phyloP scores from a whole-genome alignment of 2,329 filamentous ascomycete genomes.

The Trichoderma sp. region DNA sequence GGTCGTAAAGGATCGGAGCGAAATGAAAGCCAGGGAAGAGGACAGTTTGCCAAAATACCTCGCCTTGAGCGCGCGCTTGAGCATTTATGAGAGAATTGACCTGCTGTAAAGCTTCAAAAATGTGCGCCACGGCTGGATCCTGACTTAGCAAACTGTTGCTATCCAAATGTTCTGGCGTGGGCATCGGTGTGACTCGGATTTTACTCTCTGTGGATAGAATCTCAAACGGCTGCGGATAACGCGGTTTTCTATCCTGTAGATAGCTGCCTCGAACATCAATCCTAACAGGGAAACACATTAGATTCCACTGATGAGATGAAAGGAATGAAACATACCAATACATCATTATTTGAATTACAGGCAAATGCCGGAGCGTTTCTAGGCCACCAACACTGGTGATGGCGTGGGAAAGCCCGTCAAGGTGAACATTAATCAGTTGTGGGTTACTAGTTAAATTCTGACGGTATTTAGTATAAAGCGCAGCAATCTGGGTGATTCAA shows the following conservation, averaged over 20 bases:
- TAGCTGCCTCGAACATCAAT: slow-evolving; percentile 13
- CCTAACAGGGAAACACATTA: neutral
- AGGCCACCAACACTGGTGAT: slow-evolving; percentile 11
- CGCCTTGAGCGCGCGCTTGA: neutral
- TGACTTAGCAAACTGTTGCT: neutral
- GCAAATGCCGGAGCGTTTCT: neutral
- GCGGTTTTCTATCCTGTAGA: slow-evolving; percentile 7
- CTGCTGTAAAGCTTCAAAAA: slow-evolving; percentile 1
- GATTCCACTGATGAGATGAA: neutral
- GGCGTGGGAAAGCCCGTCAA: slow-evolving; percentile 18
- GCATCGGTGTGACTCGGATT: neutral
- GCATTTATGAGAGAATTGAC: neutral
- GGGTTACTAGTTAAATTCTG: slow-evolving; percentile 17
- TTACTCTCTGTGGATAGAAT: slow-evolving; percentile 1
- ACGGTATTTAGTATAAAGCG: neutral
- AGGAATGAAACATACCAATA: neutral
- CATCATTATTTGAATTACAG: slow-evolving; percentile 19
- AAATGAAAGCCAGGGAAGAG: slow-evolving; percentile 17
- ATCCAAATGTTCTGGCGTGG: neutral
- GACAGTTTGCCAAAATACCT: slow-evolving; percentile 5
- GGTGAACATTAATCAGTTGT: slow-evolving; percentile 17
- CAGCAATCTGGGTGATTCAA: neutral
- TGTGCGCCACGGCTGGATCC: slow-evolving; percentile 5
- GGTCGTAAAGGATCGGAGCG: slow-evolving; percentile 11
- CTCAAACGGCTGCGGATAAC: slow-evolving; percentile 15